Evolutionary conservation across 768 basidiomycete genomes (phyloP), one percentile per base, ranked within the genome.

Genomic region (Asterophora lycoperdoides): DNA sequence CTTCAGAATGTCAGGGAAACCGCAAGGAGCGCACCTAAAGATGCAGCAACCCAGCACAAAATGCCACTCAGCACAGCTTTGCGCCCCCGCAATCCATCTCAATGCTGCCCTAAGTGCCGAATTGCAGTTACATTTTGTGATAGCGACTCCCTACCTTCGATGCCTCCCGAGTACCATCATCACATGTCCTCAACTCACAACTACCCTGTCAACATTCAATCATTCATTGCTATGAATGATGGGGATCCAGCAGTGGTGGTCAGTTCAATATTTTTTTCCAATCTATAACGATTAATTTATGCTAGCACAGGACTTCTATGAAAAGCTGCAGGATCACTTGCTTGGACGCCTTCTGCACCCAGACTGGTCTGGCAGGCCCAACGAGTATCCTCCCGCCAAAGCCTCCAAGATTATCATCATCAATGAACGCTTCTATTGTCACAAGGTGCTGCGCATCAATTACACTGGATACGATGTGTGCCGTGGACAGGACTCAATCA

Each of bases 401-500:
- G 17, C 36, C 6, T n/a, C 20, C 3, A 44, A 41, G 7, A 30
- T 56, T 19, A 8, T 8, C 8, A 41, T 56, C 29, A 44, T 28
- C 4, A 38, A 49, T 28, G 57, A 53, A 48, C 49, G n/a, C 35
- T 47, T 64, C 26, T 68, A 54, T 32, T 19, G 4, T 8, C 63
- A 65, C 48, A 59, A 59, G 30, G 49, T 57, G 9, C 14, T 70
- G 4, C 60, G 63, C 0, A 37, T 72, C 23, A 68, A 69, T 53
- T 70, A 69, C 46, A 71, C 69, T 0, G 66, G 66, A 2, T 74
- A 72, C 54, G 66, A 73, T 49, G 44, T 68, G 26, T 61, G 61
- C 5, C 60, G 64, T 0, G 51, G 53, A 4, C 67, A 73, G 48
- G 71, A 75, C 44, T 41, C 56, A 0, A 53, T 74, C 29, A 68